These are phyloP conservation scores for Vanilla planifolia DNA, from an alignment of 106 monocot species.

Conservation along the genomic window DNA sequence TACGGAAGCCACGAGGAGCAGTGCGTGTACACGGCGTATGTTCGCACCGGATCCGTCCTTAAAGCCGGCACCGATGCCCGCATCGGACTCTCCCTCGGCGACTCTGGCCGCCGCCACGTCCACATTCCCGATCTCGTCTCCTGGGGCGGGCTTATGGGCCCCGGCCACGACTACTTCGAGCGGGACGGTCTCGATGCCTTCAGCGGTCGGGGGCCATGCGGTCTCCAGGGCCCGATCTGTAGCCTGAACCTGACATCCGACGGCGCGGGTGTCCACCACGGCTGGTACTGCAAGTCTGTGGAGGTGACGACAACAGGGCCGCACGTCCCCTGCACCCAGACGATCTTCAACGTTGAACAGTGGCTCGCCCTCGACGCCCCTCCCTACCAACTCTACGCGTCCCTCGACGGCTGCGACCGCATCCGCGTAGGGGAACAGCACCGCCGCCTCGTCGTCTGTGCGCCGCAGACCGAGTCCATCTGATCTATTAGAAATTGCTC, in stretches of 20 bases:
- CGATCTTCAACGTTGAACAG: constrained; percentile 39
- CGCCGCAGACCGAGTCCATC: no score
- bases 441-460: no score
- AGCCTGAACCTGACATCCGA: constrained; percentile 57
- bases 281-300: constrained; percentile 64
- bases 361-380: constrained; percentile 46
- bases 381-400: constrained; percentile 40
- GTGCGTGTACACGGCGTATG: constrained; percentile 70
- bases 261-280: constrained; percentile 47
- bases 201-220: constrained; percentile 59
- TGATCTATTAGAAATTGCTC: no score
- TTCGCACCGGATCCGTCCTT: constrained; percentile 34
- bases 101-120: constrained; percentile 17
- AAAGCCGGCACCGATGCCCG: constrained; percentile 47
- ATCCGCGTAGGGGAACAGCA: not conserved
- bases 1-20: not conserved
- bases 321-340: constrained; percentile 40
- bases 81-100: constrained; percentile 38
- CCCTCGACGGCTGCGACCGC: constrained; percentile 31
- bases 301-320: constrained; percentile 63
- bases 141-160: constrained; percentile 63
- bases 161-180: constrained; percentile 68
- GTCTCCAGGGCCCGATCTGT: constrained; percentile 26
- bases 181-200: constrained; percentile 50
- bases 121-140: constrained; percentile 22